Base-by-base conservation (phyloP, 2,329 filamentous ascomycete species). In the Arthrobotrys entomopaga region DNA sequence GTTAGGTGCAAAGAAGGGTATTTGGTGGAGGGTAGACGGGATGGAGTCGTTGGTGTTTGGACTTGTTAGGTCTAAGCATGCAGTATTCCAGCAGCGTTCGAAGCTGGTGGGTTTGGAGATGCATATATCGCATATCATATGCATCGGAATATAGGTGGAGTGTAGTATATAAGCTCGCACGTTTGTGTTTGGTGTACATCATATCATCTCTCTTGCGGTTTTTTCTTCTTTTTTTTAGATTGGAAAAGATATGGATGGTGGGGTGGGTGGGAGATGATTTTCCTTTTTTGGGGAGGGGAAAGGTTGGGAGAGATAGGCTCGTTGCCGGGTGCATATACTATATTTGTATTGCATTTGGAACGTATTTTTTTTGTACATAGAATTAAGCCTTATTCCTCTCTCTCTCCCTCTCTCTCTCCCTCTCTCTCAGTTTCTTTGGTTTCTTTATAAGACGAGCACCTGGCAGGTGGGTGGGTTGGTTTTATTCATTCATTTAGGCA, bases 1-100 rank as follows among this genome's bases (percentile, higher is more conserved):
- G 94, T 98, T 69, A 87, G 93, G 77, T 90, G 98, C 80, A 92
- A 92, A 82, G 95, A 99, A 79, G 95, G 95, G 0, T 99, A 97
- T 82, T 84, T 98, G 80, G 87, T 96, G 1, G 95, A 98, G 82
- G 95, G 95, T 42, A 87, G 95, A 77, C 89, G 87, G 79, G 92
- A 97, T 80, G 95, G 95, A 65, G 87, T 91, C 63, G 89, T 99
- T 29, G 95, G 93, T 43, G 90, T 96, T 58, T 99, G 95, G 95
- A 91, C 89, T 66, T 94, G 91, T 80, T 89, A 19, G 11, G n/a
- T 19, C 81, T 81, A 26, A 34, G 34, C 5, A 40, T 16, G 3
- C 20, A 22, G 3, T n/a, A 20, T 6, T 50, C 10, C 8, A 19
- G 46, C 11, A 19, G 29, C n/a, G n/a, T 5, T 13, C 42, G 42